Conservation (phyloP, 129 eudicot species). For the Oenanthe sinensis region DNA sequence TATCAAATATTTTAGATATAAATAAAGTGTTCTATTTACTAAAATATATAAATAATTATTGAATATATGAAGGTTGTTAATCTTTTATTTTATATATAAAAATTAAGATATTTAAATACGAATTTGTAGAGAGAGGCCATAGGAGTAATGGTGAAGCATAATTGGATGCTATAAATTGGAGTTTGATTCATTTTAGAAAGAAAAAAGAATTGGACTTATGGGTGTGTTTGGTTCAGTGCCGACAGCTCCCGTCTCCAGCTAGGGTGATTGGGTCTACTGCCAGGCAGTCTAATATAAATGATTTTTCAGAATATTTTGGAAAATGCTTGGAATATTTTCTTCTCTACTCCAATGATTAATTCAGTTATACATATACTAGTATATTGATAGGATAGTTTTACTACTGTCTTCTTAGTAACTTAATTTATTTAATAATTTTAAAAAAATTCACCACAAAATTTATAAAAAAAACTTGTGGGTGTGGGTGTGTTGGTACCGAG, state of each 20-base stretch:
- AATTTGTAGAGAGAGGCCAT: too few species aligned
- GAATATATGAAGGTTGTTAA: too few species aligned
- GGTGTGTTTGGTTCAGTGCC: slow-evolving; percentile 1
- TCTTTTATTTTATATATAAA: too few species aligned
- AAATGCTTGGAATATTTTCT: background rate
- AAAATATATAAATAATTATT: too few species aligned
- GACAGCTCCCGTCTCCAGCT: background rate
- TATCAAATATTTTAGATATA: too few species aligned
- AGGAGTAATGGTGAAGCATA: background rate
- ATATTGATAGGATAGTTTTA: background rate
- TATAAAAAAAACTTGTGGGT: too few species aligned
- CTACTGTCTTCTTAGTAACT: background rate
- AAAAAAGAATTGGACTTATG: background rate
- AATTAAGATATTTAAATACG: too few species aligned
- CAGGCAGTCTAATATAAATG: background rate
- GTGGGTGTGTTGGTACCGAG: background rate
- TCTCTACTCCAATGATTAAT: background rate
- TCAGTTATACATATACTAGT: background rate
- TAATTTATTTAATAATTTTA: too few species aligned
- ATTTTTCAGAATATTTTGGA: background rate
- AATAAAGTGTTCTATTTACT: too few species aligned
- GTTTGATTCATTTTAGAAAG: background rate
- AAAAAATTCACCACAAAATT: too few species aligned
- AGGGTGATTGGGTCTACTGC: background rate
- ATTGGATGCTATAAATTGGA: background rate